A percentile compares a stretch with the other conserved stretches of the same genome.
Conservation (phyloP, 495 filamentous ascomycete genomes). For the Lepraria neglecta region DNA sequence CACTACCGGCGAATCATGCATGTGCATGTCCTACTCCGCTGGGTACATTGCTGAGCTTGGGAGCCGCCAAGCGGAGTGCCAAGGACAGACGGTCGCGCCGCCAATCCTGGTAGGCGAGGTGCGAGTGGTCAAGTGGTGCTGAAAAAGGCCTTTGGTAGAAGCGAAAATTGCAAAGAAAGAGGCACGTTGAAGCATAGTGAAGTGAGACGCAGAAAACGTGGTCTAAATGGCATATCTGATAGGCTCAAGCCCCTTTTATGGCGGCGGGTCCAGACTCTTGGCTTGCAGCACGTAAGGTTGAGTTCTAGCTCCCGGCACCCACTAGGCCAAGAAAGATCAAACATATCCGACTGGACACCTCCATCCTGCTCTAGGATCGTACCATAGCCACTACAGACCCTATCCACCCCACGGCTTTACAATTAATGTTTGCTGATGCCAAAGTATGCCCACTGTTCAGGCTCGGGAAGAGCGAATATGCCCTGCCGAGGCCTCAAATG, state of each 20-base stretch:
- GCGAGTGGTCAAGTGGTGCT: slow-evolving; percentile 5
- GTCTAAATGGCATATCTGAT: neutral
- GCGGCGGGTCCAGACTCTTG: neutral
- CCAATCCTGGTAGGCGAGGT: neutral
- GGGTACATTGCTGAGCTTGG: neutral
- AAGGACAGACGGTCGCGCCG: neutral
- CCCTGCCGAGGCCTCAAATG: neutral
- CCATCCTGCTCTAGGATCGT: neutral
- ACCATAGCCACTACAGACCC: neutral
- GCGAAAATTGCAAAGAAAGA: neutral
- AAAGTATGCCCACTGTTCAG: neutral
- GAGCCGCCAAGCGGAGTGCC: neutral
- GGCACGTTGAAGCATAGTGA: neutral
- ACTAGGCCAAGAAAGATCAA: slow-evolving; percentile 1
- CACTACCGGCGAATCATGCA: slow-evolving; percentile 7
- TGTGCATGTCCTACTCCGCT: neutral
- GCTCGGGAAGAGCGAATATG: neutral
- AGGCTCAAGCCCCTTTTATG: neutral
- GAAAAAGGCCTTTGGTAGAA: neutral
- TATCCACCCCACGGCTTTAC: neutral
- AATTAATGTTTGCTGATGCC: slow-evolving; percentile 7
- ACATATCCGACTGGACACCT: neutral
- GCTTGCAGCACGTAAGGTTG: slow-evolving; percentile 8
- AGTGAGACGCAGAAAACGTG: neutral
- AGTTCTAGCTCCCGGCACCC: slow-evolving; percentile 1